Conservation (phyloP, 495 filamentous ascomycete genomes). For the Beverwykella pulmonaria region DNA sequence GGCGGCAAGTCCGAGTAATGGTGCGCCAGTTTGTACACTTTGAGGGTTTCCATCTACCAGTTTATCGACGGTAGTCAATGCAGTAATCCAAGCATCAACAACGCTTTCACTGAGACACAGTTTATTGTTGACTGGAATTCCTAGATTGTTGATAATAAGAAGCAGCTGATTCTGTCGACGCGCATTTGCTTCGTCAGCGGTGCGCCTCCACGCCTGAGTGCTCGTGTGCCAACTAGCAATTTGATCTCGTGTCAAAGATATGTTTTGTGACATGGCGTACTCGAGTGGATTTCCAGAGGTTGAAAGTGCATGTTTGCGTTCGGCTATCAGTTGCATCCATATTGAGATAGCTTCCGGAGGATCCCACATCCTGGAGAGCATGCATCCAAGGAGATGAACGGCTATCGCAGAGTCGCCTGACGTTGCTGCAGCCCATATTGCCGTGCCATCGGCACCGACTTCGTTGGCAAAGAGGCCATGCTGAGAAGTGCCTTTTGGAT, state of each 20-base stretch:
- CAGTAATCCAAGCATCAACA: too few relatives aligned
- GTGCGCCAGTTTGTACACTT: neutral
- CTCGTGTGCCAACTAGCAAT: too few relatives aligned
- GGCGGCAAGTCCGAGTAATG: slow-evolving; percentile 9
- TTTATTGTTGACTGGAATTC: too few relatives aligned
- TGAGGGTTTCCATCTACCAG: slow-evolving; percentile 34
- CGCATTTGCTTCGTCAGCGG: too few relatives aligned
- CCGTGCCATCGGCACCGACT: slow-evolving; percentile 42
- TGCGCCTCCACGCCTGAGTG: too few relatives aligned
- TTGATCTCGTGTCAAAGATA: too few relatives aligned
- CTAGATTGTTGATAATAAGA: too few relatives aligned
- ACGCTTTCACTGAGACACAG: too few relatives aligned
- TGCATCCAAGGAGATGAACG: slow-evolving; percentile 25
- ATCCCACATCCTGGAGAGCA: slow-evolving; percentile 25
- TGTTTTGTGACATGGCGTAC: too few relatives aligned
- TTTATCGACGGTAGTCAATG: slow-evolving; percentile 8
- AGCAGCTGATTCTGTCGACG: too few relatives aligned
- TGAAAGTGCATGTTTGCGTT: slow-evolving; percentile 6
- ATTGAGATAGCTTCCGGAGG: slow-evolving; percentile 15
- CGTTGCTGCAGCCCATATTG: slow-evolving; percentile 45
- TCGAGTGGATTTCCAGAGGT: neutral
- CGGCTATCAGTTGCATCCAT: slow-evolving; percentile 28
- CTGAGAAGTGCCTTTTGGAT: neutral
- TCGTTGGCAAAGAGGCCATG: slow-evolving; percentile 42
- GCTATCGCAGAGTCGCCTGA: slow-evolving; percentile 3